These are phyloP conservation scores for Lactarius indigo DNA, from an alignment of 768 basidiomycete species.

Conservation along the genomic window DNA sequence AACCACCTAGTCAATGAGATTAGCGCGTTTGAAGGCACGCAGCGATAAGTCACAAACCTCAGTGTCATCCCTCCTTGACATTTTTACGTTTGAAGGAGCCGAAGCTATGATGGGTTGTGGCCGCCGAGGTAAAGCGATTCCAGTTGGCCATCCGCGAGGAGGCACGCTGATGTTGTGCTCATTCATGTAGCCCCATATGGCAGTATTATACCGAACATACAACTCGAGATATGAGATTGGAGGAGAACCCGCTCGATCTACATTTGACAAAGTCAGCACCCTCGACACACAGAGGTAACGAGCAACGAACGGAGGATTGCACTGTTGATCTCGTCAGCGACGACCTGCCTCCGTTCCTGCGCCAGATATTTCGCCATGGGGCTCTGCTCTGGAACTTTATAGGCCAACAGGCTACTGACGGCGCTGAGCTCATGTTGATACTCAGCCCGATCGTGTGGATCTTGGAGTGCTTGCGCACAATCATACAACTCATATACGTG, in stretches of 20 bases:
- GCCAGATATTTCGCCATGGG: conserved; percentile 71
- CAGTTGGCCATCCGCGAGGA: conserved; percentile 36
- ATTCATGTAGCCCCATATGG: conserved; percentile 55
- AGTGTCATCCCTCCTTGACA: conserved; percentile 11
- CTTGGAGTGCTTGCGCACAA: conserved; percentile 52
- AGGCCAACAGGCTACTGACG: conserved; percentile 80
- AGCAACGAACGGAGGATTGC: conserved; percentile 73
- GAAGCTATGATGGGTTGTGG: conserved; percentile 1
- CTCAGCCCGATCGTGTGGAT: conserved; percentile 50
- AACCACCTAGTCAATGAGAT: conserved; percentile 9
- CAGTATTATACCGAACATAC: conserved; percentile 60
- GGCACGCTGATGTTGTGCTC: conserved; percentile 47
- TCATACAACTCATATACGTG: conserved; percentile 66
- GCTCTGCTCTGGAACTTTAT: conserved; percentile 74
- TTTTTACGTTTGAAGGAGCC: conserved; percentile 3
- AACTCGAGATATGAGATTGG: conserved; percentile 62
- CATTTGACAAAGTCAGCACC: neutral
- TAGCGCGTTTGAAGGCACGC: neutral
- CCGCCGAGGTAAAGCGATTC: conserved; percentile 44
- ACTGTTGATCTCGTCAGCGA: conserved; percentile 85
- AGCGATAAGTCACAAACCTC: conserved; percentile 13
- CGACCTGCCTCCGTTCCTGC: conserved; percentile 69
- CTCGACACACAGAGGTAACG: neutral
- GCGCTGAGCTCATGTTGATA: conserved; percentile 70
- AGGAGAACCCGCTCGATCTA: conserved; percentile 51